Conservation (phyloP, 2,329 filamentous ascomycete genomes). For the Neopestalotiopsis rosae region DNA sequence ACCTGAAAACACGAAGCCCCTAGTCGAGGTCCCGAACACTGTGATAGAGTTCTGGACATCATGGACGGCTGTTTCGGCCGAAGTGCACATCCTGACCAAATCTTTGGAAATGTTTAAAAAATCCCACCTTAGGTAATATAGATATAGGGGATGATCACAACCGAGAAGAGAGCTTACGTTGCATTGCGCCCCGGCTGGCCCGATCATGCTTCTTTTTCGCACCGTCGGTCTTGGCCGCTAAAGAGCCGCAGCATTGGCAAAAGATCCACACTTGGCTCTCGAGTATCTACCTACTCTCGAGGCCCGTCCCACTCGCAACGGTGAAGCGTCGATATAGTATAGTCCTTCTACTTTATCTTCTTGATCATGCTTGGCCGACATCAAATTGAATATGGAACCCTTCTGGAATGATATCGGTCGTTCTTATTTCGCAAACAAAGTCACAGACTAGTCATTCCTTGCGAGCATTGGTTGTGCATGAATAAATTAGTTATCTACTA, state of each 20-base stretch:
- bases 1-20: neutral
- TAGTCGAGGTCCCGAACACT: neutral
- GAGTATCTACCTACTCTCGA: neutral
- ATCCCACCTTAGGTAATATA: neutral
- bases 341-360: neutral
- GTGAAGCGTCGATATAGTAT: neutral
- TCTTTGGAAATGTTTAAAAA: neutral
- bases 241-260: neutral
- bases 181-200: neutral
- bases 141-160: neutral
- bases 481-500: neutral
- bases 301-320: neutral
- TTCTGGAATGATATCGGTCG: neutral
- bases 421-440: neutral
- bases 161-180: neutral
- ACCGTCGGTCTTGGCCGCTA: neutral
- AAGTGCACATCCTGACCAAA: neutral
- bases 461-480: neutral
- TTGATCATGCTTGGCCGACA: neutral
- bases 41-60: neutral
- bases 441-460: neutral
- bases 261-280: neutral
- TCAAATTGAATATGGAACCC: neutral
- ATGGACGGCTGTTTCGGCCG: constrained; percentile 2
- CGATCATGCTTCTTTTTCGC: neutral